These are phyloP conservation scores for Fusarium sp. DNA, from an alignment of 2,329 filamentous ascomycete genomes.

Conservation along the genomic window DNA sequence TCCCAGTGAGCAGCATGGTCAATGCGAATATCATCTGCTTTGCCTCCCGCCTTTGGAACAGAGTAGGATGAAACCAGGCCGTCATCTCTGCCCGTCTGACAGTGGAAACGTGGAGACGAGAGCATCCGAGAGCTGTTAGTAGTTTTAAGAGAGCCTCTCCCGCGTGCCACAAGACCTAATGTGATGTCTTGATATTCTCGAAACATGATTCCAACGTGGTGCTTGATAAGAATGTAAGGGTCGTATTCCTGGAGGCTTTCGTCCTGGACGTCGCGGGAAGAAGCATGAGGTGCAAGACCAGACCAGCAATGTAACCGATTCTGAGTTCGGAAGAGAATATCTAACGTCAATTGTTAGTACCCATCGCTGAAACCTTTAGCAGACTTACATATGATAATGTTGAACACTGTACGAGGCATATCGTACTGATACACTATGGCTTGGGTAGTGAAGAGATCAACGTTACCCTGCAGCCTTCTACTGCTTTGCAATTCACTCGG, in stretches of 20 bases:
- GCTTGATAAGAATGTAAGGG: background rate
- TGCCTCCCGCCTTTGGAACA: background rate
- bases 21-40: background rate
- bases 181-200: background rate
- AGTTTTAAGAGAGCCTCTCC: background rate
- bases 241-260: background rate
- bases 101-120: background rate
- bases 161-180: background rate
- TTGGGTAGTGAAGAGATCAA: rapidly evolving
- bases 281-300: background rate
- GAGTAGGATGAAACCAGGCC: background rate
- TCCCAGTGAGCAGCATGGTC: background rate
- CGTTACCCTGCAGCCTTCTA: background rate
- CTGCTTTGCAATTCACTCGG: background rate
- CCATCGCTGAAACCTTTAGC: rapidly evolving
- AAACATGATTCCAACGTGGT: background rate
- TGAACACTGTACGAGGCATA: background rate
- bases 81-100: background rate
- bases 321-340: background rate
- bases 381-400: background rate
- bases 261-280: background rate
- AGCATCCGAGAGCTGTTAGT: background rate
- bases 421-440: background rate
- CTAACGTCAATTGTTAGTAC: background rate
- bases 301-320: background rate